Evolutionary conservation across 2,329 filamentous ascomycete genomes (phyloP), one percentile per base, ranked within the genome.

Genomic region (Penicillium sp.): DNA sequence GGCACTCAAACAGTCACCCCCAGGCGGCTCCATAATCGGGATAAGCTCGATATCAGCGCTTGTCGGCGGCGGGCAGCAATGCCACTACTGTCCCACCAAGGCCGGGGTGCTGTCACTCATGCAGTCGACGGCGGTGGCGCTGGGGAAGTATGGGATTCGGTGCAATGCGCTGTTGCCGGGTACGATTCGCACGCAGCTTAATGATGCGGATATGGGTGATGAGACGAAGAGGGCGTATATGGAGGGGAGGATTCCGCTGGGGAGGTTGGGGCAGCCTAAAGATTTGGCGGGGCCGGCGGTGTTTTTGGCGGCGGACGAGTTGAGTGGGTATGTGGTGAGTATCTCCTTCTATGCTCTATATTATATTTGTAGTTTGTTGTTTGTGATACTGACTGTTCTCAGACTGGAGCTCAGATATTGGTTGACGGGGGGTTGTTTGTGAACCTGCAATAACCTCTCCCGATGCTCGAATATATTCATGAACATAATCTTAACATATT

Each of bases 351-450:
- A 20, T 2, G 12, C 35, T n/a, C 47, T 11, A 50, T 47, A 24
- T 57, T 18, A 24, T 55, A 9, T 20, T 57, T 56, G 38, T 38
- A 35, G 28, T 16, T 3, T 26, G 30, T 28, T 26, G 20, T 47
- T 47, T 9, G 1, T 14, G 52, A n/a, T 26, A 47, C 49, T 55
- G 21, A 48, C 18, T 43, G n/a, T 42, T n/a, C 18, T 48, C 55
- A 80, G 74, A 93, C 85, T 58, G 91, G 91, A 0, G 87, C 90
- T 16, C 90, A 94, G 73, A 68, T 96, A 63, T 71, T 96, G 61
- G 91, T 96, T 14, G 91, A 96, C 73, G 92, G 91, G 11, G 91
- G 92, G 0, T 71, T 93, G 60, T 96, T 94, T 79, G 91, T 96
- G 16, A 96, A 96, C 73, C 76, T 96, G 64, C 90, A 94, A 73